Conservation (phyloP, 345 rosid genomes). For the Syzygium aqueum region DNA sequence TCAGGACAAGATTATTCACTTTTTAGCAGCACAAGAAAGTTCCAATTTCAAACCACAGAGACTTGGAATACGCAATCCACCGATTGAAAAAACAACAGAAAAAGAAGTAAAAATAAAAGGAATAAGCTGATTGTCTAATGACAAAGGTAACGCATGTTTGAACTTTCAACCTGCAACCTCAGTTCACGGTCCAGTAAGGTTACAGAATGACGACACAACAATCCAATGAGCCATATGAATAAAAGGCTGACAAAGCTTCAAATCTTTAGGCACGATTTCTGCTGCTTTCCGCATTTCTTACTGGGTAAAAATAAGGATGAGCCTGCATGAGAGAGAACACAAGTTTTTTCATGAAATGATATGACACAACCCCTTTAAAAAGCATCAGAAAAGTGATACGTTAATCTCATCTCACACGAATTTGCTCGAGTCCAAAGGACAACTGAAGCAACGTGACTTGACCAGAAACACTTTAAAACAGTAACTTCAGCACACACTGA, state of each 20-base stretch:
- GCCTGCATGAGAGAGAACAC: conserved; percentile 39
- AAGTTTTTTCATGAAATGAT: background rate
- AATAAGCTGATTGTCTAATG: background rate
- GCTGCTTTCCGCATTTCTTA: conserved; percentile 88
- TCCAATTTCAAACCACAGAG: background rate
- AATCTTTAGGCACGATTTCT: conserved; percentile 33
- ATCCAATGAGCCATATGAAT: background rate
- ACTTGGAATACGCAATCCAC: background rate
- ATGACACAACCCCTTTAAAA: background rate
- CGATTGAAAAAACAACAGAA: background rate
- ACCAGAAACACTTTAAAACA: background rate
- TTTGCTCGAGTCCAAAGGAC: background rate
- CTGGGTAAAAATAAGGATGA: conserved; percentile 78
- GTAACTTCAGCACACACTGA: background rate
- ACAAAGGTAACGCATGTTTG: background rate
- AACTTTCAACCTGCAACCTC: background rate
- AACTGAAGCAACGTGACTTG: background rate
- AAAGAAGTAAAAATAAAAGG: background rate
- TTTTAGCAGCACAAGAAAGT: background rate
- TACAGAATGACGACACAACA: background rate
- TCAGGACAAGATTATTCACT: background rate
- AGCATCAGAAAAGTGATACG: background rate
- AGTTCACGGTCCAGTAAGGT: background rate
- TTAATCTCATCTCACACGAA: background rate
- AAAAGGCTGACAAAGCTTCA: background rate